Percentiles rank a stretch among this genome's conserved stretches.
Evolutionary conservation across 805 yeast genomes (phyloP).

Genomic region (Ogataea paradorogensis): DNA sequence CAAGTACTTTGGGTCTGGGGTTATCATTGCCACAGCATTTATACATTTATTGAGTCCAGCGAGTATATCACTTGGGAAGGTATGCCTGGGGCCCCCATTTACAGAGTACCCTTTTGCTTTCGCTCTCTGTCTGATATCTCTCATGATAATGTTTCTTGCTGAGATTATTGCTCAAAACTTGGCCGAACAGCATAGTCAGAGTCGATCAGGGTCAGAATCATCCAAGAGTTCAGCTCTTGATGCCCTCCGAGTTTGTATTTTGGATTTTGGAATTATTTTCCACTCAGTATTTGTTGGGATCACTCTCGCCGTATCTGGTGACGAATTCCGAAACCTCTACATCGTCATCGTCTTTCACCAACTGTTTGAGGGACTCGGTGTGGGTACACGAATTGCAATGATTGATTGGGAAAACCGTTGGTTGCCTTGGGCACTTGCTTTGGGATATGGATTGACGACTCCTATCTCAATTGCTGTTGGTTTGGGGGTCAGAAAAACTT

Average conservation of each 20-base stretch:
- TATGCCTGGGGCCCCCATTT: conserved; percentile 61
- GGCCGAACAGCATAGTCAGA: conserved; percentile 30
- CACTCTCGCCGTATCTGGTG: conserved; percentile 72
- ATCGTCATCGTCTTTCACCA: conserved; percentile 70
- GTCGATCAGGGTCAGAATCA: conserved; percentile 4
- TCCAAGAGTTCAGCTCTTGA: not conserved
- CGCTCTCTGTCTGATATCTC: conserved; percentile 47
- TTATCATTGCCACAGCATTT: conserved; percentile 75
- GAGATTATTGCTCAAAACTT: conserved; percentile 47
- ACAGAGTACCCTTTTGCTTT: conserved; percentile 51
- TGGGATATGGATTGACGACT: no score
- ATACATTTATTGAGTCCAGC: conserved; percentile 74
- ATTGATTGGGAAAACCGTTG: no score
- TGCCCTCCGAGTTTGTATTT: conserved; percentile 46
- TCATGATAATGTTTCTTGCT: conserved; percentile 46
- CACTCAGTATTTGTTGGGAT: conserved; percentile 81
- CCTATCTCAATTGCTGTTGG: no score
- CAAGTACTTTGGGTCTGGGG: conserved; percentile 80
- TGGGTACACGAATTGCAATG: conserved; percentile 22
- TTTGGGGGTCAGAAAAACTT: no score
- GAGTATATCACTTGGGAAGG: conserved; percentile 47
- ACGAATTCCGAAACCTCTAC: conserved; percentile 66
- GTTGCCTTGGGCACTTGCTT: no score
- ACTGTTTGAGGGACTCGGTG: conserved; percentile 79
- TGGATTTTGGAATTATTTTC: conserved; percentile 78